Percentiles rank a stretch among this genome's conserved stretches.
These are phyloP conservation scores for Papiliotrema laurentii DNA, from an alignment of 1,284 basidiomycete species.

Conservation along the genomic window DNA sequence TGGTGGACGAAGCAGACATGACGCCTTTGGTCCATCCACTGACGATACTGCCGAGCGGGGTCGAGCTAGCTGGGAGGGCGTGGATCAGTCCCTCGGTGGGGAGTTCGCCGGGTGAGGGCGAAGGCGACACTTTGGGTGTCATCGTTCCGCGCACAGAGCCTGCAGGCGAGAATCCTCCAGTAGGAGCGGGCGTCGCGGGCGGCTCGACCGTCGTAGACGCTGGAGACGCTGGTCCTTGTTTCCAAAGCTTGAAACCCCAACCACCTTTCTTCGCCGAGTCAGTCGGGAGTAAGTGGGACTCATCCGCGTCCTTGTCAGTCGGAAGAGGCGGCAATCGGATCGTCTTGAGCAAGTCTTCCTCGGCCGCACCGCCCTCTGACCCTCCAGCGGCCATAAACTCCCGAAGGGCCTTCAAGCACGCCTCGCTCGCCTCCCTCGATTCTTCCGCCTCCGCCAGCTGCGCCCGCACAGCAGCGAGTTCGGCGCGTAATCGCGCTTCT, in stretches of 20 bases:
- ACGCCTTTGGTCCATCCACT: conserved; percentile 35
- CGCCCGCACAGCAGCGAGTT: conserved; percentile 57
- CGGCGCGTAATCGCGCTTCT: conserved; percentile 58
- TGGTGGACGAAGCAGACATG: conserved; percentile 12
- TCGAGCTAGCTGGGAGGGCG: conserved; percentile 9
- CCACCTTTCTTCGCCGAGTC: conserved; percentile 11
- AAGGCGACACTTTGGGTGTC: conserved; percentile 13
- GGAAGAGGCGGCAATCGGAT: conserved; percentile 59
- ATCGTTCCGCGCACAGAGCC: conserved; percentile 10
- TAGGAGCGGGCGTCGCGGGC: conserved; percentile 16
- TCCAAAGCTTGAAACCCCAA: conserved; percentile 37
- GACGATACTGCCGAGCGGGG: conserved; percentile 32
- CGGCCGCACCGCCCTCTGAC: conserved; percentile 13
- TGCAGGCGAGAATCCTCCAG: conserved; percentile 9
- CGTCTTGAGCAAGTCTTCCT: conserved; percentile 25
- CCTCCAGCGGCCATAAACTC: conserved; percentile 64
- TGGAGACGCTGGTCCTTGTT: conserved; percentile 13
- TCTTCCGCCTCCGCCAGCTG: conserved; percentile 73
- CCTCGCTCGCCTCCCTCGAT: conserved; percentile 78
- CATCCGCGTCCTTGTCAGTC: conserved; percentile 54
- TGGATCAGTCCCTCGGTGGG: conserved; percentile 11
- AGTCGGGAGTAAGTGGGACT: background rate
- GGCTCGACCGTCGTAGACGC: conserved; percentile 24
- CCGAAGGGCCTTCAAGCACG: conserved; percentile 71
- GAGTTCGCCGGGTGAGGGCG: conserved; percentile 11